Evolutionary conservation across 495 filamentous ascomycete species (phyloP).

Genomic region (Astrothelium subdiscretum): DNA sequence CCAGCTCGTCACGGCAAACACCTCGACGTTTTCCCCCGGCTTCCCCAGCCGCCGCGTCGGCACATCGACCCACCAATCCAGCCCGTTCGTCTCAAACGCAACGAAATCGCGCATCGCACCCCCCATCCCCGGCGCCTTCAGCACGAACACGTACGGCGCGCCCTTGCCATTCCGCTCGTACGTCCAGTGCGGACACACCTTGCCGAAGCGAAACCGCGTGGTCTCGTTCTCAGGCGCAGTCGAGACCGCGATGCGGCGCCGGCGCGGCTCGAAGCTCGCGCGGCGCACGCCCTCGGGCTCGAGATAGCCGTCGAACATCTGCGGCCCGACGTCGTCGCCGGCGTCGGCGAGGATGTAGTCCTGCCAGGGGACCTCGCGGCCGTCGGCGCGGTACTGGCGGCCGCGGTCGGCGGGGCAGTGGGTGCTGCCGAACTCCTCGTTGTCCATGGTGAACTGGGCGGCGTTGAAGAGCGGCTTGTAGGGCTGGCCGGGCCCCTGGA

Average conservation of each 20-base stretch:
- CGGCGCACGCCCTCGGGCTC: constrained; percentile 53
- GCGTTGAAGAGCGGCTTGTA: constrained; percentile 63
- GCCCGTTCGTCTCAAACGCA: constrained; percentile 53
- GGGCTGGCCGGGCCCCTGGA: constrained; percentile 35
- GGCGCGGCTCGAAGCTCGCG: constrained; percentile 46
- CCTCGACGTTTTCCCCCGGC: constrained; percentile 51
- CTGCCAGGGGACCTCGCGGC: constrained; percentile 53
- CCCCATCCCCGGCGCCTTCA: constrained; percentile 54
- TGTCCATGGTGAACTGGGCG: constrained; percentile 61
- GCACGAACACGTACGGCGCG: constrained; percentile 50
- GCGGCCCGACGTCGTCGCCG: constrained; percentile 30
- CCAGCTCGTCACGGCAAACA: constrained; percentile 52
- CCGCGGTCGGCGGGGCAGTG: constrained; percentile 64
- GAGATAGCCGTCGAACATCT: constrained; percentile 39
- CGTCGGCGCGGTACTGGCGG: constrained; percentile 58
- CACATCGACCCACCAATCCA: constrained; percentile 67
- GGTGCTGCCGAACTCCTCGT: constrained; percentile 64
- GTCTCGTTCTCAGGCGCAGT: constrained; percentile 33
- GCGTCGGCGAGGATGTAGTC: constrained; percentile 58
- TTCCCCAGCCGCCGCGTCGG: constrained; percentile 50
- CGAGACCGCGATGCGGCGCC: constrained; percentile 45
- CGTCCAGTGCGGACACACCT: constrained; percentile 71
- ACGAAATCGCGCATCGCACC: constrained; percentile 56
- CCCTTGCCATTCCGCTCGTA: constrained; percentile 50
- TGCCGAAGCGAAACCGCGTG: constrained; percentile 64